Percentiles rank a stretch among this genome's conserved stretches.
phyloP scores from a whole-genome alignment of 306 rosid genomes.

The Albizia julibrissin region DNA sequence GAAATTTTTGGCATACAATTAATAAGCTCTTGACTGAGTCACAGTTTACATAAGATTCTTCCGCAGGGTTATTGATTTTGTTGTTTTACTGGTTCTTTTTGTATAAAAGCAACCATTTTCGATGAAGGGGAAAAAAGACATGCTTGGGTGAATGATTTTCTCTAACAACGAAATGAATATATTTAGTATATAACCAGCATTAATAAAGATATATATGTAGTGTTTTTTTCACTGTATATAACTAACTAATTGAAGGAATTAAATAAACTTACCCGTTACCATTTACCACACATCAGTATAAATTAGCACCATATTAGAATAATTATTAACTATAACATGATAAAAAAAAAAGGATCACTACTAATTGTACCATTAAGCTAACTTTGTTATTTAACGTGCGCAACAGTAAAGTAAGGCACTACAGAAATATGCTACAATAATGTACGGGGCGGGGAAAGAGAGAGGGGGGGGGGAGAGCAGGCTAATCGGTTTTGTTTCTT shows the following conservation, averaged over 20 bases:
- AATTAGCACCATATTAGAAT: background rate
- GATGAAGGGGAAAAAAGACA: background rate
- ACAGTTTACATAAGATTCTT: constrained; percentile 43
- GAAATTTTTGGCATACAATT: constrained; percentile 5
- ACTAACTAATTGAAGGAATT: background rate
- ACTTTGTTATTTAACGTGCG: background rate
- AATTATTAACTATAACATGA: background rate
- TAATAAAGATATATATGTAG: background rate
- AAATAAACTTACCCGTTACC: background rate
- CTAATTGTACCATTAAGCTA: background rate
- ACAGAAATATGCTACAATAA: background rate
- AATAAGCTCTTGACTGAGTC: constrained; percentile 31
- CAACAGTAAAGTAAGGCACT: background rate
- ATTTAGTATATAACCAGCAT: background rate
- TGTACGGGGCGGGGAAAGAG: background rate
- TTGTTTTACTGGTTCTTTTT: background rate
- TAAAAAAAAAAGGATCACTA: background rate
- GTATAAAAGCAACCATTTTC: background rate
- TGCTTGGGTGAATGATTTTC: no score
- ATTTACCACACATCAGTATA: background rate
- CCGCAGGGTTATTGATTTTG: background rate
- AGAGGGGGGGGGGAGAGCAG: no score
- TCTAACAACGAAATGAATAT: background rate
- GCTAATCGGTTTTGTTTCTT: background rate
- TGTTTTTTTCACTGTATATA: background rate